phyloP scores from a whole-genome alignment of 2,329 filamentous ascomycete species.

The Drechslera avenae region DNA sequence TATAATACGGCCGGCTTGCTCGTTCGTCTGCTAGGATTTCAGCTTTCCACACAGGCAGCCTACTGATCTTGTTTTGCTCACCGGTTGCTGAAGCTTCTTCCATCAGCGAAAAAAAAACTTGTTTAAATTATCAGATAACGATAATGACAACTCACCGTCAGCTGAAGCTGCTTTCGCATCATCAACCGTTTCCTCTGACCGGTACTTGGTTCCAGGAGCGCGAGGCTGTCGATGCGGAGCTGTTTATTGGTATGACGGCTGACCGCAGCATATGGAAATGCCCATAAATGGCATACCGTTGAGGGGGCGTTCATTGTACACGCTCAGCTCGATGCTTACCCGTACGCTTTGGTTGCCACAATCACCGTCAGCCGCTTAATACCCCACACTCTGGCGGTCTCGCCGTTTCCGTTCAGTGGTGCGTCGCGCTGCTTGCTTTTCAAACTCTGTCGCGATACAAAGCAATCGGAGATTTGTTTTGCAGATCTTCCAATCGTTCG shows the following conservation, averaged over 20 bases:
- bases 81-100: conserved; percentile 8
- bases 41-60: background rate
- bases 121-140: background rate
- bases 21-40: background rate
- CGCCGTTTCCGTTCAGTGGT: conserved; percentile 19
- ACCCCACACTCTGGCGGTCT: conserved; percentile 26
- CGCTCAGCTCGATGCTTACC: conserved; percentile 17
- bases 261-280: background rate
- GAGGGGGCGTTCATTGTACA: conserved; percentile 1
- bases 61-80: conserved; percentile 1
- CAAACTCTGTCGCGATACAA: conserved; percentile 11
- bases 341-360: conserved; percentile 15
- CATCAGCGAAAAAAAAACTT: conserved; percentile 9
- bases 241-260: background rate
- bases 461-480: conserved; percentile 13
- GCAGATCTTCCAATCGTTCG: conserved; percentile 5
- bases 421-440: conserved; percentile 15
- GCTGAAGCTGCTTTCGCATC: background rate
- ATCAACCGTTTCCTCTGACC: background rate
- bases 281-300: background rate
- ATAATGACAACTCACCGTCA: background rate
- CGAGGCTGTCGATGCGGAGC: background rate
- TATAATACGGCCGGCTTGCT: no score
- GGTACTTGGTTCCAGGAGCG: background rate
- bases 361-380: conserved; percentile 19